Evolutionary conservation across 352 stramenopile genomes (phyloP).

Genomic region (Phytopythium vexans): DNA sequence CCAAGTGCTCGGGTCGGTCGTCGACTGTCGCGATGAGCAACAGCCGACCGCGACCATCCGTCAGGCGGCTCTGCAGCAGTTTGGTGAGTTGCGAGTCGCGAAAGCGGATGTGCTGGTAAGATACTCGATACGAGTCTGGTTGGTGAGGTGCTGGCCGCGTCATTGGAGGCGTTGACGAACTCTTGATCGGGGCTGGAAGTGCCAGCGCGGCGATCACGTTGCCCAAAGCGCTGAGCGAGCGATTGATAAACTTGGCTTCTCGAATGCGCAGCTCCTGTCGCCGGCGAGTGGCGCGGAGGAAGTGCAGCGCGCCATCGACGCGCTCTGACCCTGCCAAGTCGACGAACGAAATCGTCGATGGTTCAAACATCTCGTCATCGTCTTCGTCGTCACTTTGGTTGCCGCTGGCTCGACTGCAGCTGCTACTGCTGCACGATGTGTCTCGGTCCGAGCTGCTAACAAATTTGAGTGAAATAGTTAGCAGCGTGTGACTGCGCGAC

Average conservation of each 20-base stretch:
- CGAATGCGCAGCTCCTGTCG: constrained; percentile 61
- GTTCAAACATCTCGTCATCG: constrained; percentile 5
- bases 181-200: constrained; percentile 12
- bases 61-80: constrained; percentile 48
- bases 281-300: constrained; percentile 42
- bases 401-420: too few relatives aligned
- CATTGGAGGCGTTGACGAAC: background rate
- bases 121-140: too few relatives aligned
- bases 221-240: constrained; percentile 62
- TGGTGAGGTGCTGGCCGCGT: constrained; percentile 2
- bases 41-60: constrained; percentile 36
- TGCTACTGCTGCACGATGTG: constrained; percentile 7
- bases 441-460: constrained; percentile 3
- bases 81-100: constrained; percentile 78
- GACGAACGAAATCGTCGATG: constrained; percentile 61
- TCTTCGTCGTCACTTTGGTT: constrained; percentile 12
- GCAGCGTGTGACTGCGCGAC: constrained; percentile 65
- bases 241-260: constrained; percentile 81
- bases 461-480: constrained; percentile 50
- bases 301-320: constrained; percentile 48
- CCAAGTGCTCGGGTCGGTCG: constrained; percentile 43
- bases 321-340: constrained; percentile 70
- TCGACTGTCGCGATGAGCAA: constrained; percentile 68
- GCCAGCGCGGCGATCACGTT: constrained; percentile 61
- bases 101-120: constrained; percentile 45